Evolutionary conservation across 163 green algal genomes (phyloP), one percentile per base, ranked within the genome.

Genomic region (Chloromonas sp.): DNA sequence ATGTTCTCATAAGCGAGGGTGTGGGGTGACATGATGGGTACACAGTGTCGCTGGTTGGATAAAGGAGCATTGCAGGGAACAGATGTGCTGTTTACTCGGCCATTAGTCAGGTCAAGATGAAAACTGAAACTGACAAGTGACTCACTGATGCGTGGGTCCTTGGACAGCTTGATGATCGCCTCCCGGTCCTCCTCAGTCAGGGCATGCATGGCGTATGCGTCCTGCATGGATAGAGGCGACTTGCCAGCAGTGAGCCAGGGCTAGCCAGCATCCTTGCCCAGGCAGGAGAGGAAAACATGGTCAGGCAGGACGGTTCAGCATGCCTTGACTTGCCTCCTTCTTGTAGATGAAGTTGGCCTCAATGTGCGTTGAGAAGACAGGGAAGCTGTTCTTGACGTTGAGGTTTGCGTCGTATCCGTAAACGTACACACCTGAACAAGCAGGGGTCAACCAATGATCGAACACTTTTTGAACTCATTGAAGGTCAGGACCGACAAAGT

Each of bases 161-260:
- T 81, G 3, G 91, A 90, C 76, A 99, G 92, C 57, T 86, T 81
- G 36, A 94, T 88, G 85, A 99, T 97, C 81, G 96, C 92, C 3
- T 89, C 85, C 79, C 91, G 93, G 92, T 99, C 97, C 84, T 99
- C 96, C 83, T 99, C 96, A 1, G 96, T 99, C n/a, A 99, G 92
- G 62, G 91, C 89, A 84, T 94, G 92, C 1, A 91, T 89, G 0
- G 91, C 90, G 88, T 93, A 98, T 61, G 88, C 83, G 85, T 98
- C 96, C 82, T 95, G 66, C 82, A 58, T 11, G 36, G 36, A 36
- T 36, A 36, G 36, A 36, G 36, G 36, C 36, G 36, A 36, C 36
- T 36, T 36, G 36, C 36, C 36, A 36, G 36, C 36, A 36, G 36
- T 36, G 36, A 36, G 36, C 36, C 36, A 36, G 36, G 36, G 36